Percentiles rank a stretch among this genome's conserved stretches.
phyloP scores from a whole-genome alignment of 345 rosid species.

The Corchorus capsularis region DNA sequence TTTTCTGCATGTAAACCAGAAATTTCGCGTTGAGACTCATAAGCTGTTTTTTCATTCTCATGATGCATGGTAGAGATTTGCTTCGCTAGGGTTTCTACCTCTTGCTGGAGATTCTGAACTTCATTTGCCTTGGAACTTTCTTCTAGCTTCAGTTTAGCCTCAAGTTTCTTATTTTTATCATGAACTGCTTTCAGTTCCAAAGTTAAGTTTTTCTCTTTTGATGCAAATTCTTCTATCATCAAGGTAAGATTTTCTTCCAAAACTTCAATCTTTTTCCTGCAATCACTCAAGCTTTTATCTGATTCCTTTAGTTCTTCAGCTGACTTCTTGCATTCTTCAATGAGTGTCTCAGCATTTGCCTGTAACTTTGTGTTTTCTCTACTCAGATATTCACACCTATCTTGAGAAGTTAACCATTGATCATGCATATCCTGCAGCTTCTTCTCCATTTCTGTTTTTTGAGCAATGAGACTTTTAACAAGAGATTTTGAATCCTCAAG shows the following conservation, averaged over 20 bases:
- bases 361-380: slow-evolving; percentile 32
- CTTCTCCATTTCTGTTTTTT: slow-evolving; percentile 21
- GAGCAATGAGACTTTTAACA: slow-evolving; percentile 25
- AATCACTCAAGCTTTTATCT: slow-evolving; percentile 28
- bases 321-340: slow-evolving; percentile 33
- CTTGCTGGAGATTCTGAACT: slow-evolving; percentile 43
- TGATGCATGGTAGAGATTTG: slow-evolving; percentile 25
- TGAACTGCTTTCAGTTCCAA: slow-evolving; percentile 38
- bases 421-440: slow-evolving; percentile 30
- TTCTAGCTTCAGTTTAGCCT: slow-evolving; percentile 33
- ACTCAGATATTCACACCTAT: slow-evolving; percentile 34
- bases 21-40: slow-evolving; percentile 27
- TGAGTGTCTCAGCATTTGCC: slow-evolving; percentile 29
- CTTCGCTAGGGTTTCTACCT: slow-evolving; percentile 27
- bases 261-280: slow-evolving; percentile 30
- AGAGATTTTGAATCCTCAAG: slow-evolving; percentile 34
- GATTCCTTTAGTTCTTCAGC: slow-evolving; percentile 39
- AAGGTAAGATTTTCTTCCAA: slow-evolving; percentile 44
- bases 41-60: slow-evolving; percentile 41
- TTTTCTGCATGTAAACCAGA: slow-evolving; percentile 33
- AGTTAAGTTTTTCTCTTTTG: slow-evolving; percentile 39
- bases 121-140: slow-evolving; percentile 34
- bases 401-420: slow-evolving; percentile 33
- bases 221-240: slow-evolving; percentile 41
- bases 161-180: slow-evolving; percentile 38